A percentile compares a stretch with the other conserved stretches of the same genome.
Conservation (phyloP, 306 rosid genomes). For the Oemleria cerasiformis region DNA sequence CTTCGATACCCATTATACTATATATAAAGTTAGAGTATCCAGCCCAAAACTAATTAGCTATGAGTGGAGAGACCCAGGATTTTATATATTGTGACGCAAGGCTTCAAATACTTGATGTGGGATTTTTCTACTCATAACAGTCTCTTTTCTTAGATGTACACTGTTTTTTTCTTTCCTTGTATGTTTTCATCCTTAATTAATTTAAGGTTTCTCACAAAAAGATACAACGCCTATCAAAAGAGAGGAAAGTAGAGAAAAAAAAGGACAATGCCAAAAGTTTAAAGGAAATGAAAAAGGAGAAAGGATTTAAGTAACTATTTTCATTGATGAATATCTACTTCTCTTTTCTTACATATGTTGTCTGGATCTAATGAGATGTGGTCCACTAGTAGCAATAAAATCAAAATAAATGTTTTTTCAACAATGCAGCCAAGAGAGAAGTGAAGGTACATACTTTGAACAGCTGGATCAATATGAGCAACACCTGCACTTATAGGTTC, state of each 20-base stretch:
- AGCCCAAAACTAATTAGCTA: no score
- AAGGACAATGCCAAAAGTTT: neutral
- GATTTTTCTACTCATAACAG: no score
- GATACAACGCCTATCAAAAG: no score
- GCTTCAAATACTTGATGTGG: no score
- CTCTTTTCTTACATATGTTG: neutral
- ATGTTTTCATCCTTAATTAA: no score
- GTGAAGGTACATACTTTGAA: constrained; percentile 49
- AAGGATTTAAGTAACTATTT: neutral
- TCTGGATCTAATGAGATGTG: neutral
- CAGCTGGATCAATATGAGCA: constrained; percentile 35
- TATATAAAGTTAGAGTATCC: no score
- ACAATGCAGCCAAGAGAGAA: constrained; percentile 18
- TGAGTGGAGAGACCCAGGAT: no score
- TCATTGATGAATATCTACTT: neutral
- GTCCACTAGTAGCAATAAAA: neutral
- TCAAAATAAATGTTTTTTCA: constrained; percentile 7
- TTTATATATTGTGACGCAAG: no score
- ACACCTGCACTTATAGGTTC: constrained; percentile 36
- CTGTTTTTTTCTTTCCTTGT: no score
- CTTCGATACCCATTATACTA: no score
- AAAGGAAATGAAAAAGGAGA: neutral
- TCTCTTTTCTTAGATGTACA: no score
- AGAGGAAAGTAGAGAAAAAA: neutral
- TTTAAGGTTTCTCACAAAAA: no score